Conservation (phyloP, 2,329 filamentous ascomycete species). For the Cercospora berteroae region DNA sequence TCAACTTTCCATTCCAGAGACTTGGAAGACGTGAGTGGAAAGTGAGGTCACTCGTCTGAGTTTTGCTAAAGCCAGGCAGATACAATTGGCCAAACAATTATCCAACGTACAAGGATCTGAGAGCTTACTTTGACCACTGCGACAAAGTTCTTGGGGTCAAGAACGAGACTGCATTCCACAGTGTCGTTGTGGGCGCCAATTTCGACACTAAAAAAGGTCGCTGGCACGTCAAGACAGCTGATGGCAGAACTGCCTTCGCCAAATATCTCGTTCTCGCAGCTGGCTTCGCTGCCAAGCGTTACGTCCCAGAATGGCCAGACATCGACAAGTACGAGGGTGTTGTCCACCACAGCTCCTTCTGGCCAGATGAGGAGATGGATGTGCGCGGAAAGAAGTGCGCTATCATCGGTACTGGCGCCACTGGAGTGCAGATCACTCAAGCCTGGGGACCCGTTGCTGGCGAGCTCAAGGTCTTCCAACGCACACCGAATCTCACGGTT, state of each 20-base stretch:
- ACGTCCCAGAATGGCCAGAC: constrained; percentile 39
- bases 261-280: constrained; percentile 55
- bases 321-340: constrained; percentile 42
- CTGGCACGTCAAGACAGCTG: constrained; percentile 54
- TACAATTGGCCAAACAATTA: constrained; percentile 22
- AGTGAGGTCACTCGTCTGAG: neutral
- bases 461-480: constrained; percentile 25
- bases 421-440: constrained; percentile 41
- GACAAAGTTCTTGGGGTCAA: constrained; percentile 55
- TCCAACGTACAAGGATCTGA: constrained; percentile 45
- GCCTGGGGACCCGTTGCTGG: constrained; percentile 23
- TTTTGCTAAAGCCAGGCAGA: constrained; percentile 10
- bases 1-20: constrained; percentile 48
- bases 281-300: constrained; percentile 45
- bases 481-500: constrained; percentile 16
- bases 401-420: constrained; percentile 44
- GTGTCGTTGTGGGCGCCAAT: constrained; percentile 53
- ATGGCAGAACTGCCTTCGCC: constrained; percentile 52
- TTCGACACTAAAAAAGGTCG: constrained; percentile 50
- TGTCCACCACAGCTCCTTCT: constrained; percentile 43
- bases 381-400: constrained; percentile 40
- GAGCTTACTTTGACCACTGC: constrained; percentile 59
- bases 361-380: constrained; percentile 35
- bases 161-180: constrained; percentile 55
- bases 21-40: constrained; percentile 44